A percentile compares a stretch with the other conserved stretches of the same genome.
Evolutionary conservation across 495 filamentous ascomycete genomes (phyloP).

Genomic region (Pseudotulostoma volvatum): DNA sequence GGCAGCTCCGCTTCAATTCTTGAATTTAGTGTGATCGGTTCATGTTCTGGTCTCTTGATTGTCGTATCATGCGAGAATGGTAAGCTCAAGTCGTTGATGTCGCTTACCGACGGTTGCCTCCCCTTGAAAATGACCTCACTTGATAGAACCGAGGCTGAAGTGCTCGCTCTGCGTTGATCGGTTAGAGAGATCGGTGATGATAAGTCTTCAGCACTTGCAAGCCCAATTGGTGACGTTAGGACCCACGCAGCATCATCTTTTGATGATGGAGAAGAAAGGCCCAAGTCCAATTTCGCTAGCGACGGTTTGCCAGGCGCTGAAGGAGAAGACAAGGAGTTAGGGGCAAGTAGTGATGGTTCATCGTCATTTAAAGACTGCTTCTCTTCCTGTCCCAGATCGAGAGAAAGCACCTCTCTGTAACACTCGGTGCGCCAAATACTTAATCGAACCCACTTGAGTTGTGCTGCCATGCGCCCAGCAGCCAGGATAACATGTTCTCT

Average conservation of each 20-base stretch:
- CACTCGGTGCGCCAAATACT: constrained; percentile 88
- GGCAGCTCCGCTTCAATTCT: constrained; percentile 21
- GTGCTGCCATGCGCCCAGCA: constrained; percentile 72
- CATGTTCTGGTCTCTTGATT: constrained; percentile 18
- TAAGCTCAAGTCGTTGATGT: not conserved
- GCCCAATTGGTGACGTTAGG: not conserved
- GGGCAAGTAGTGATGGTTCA: too few species aligned
- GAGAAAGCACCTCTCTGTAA: constrained; percentile 69
- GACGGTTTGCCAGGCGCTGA: constrained; percentile 4
- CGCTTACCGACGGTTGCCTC: not conserved
- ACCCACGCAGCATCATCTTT: not conserved
- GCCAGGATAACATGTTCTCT: constrained; percentile 72
- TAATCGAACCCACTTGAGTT: constrained; percentile 81
- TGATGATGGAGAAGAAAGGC: not conserved
- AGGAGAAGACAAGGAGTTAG: not conserved
- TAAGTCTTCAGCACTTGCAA: not conserved
- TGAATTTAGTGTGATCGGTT: constrained; percentile 26
- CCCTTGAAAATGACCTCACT: not conserved
- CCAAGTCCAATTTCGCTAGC: not conserved
- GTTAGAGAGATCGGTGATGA: not conserved
- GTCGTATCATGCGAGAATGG: not conserved
- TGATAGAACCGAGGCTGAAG: constrained; percentile 1
- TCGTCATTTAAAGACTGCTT: constrained; percentile 6
- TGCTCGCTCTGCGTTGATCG: not conserved
- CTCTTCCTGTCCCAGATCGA: constrained; percentile 69